Base-by-base conservation (phyloP, 2,329 filamentous ascomycete genomes). In the Dothideomycetes sp. region DNA sequence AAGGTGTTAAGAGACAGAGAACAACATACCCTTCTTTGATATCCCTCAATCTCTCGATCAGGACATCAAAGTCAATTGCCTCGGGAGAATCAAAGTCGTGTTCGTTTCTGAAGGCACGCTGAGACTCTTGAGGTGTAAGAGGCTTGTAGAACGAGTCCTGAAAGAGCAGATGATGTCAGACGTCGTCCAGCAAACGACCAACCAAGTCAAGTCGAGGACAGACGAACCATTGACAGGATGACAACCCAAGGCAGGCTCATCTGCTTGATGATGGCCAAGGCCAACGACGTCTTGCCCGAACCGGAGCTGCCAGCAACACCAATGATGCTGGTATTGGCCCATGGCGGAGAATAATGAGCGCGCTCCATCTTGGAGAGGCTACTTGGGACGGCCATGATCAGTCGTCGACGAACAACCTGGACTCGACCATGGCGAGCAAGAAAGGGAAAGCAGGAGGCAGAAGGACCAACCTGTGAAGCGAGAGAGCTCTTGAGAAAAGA, bases 81-180 rank as follows among this genome's bases (percentile, higher is more conserved):
- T 88, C 78, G 11, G 91, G 91, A 7, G 88, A 80, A 60, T 98
- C 91, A 64, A 98, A 95, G 58, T 98, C 91, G 62, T 84, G 94
- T 58, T 96, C 86, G 57, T 94, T 95, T 45, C 68, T 67, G 63
- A 95, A 94, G 1, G 91, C 91, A 53, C 77, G 74, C 49, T 69
- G 76, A 38, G 85, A 89, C 57, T 91, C 72, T 55, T 88, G 87
- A 2, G 79, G 71, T 13, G 77, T 82, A 51, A 98, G 67, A 13
- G 81, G 82, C 64, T 95, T 96, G 67, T 98, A 98, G 63, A 94
- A 98, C 10, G 89, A 95, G 63, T 98, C 91, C 86, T 94, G 53
- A 47, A 42, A 25, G 43, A 12, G 25, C 25, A 22, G 38, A 28
- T 35, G 33, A 38, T 28, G n/a, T n/a, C n/a, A n/a, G n/a, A n/a